Percentiles rank a stretch among this genome's conserved stretches.
phyloP scores from a whole-genome alignment of 2,329 filamentous ascomycete species.

The Septoria linicola region DNA sequence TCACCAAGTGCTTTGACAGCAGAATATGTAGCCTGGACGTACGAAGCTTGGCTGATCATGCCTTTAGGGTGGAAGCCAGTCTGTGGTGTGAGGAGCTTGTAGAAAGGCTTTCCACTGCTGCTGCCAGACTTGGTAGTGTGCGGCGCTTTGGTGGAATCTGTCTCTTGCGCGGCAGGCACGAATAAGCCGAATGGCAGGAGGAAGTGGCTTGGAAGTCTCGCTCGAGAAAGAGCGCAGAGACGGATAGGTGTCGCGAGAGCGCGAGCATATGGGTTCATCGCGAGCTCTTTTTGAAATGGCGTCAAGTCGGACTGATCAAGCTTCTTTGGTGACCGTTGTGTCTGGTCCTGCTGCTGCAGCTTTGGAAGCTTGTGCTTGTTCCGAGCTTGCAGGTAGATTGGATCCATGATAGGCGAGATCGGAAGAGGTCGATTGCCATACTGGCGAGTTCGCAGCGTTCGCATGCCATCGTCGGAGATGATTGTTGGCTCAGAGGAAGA shows the following conservation, averaged over 20 bases:
- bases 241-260: constrained; percentile 63
- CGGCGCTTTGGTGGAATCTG: background rate
- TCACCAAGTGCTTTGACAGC: constrained; percentile 25
- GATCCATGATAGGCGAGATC: constrained; percentile 51
- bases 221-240: constrained; percentile 52
- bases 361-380: constrained; percentile 43
- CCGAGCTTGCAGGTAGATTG: constrained; percentile 40
- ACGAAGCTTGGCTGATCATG: constrained; percentile 10
- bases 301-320: constrained; percentile 44
- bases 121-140: background rate
- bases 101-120: background rate
- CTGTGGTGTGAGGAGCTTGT: constrained; percentile 30
- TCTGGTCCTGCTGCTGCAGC: constrained; percentile 40
- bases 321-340: background rate
- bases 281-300: constrained; percentile 59
- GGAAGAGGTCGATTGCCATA: constrained; percentile 43
- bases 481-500: constrained; percentile 2
- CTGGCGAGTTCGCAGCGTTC: constrained; percentile 38
- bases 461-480: constrained; percentile 24
- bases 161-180: constrained; percentile 42
- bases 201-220: constrained; percentile 59
- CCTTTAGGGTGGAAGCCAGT: constrained; percentile 57
- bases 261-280: constrained; percentile 63
- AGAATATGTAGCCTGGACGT: constrained; percentile 28
- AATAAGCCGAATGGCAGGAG: constrained; percentile 61